Percentiles rank a stretch among this genome's conserved stretches.
These are phyloP conservation scores for Mycosphaerella sp. DNA, from an alignment of 2,329 filamentous ascomycete species.

Conservation along the genomic window DNA sequence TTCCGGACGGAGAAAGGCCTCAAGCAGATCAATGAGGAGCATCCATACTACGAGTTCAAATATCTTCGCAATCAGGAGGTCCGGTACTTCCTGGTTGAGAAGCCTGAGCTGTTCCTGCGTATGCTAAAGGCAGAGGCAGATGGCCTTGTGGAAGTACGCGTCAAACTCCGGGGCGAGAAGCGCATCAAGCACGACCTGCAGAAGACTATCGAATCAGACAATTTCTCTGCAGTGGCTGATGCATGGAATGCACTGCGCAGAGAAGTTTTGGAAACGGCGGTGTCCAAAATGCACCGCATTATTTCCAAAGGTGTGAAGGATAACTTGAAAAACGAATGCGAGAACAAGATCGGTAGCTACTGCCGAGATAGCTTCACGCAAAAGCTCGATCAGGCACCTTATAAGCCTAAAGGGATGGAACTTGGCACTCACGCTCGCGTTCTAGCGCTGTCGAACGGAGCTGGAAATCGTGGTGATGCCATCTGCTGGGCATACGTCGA, in stretches of 20 bases:
- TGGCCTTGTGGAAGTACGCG: constrained; percentile 77
- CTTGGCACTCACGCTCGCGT: constrained; percentile 83
- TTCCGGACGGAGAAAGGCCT: constrained; percentile 89
- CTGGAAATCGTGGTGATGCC: constrained; percentile 70
- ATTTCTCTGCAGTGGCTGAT: constrained; percentile 89
- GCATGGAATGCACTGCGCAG: constrained; percentile 87
- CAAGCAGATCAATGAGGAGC: constrained; percentile 86
- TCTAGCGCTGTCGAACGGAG: constrained; percentile 78
- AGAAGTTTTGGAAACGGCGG: constrained; percentile 74
- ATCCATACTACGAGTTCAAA: constrained; percentile 97
- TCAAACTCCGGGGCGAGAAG: constrained; percentile 68
- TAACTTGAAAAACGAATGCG: constrained; percentile 84
- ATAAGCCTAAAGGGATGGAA: constrained; percentile 88
- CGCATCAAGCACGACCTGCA: constrained; percentile 72
- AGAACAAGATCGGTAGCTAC: constrained; percentile 80
- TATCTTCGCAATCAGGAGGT: constrained; percentile 81
- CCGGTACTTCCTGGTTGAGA: constrained; percentile 63
- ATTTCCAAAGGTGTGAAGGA: constrained; percentile 94
- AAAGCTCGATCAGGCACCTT: constrained; percentile 90
- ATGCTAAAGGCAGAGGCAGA: constrained; percentile 98
- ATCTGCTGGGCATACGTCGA: constrained; percentile 90
- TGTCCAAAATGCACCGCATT: constrained; percentile 72
- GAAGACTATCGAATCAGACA: constrained; percentile 84
- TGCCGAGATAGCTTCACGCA: constrained; percentile 85
- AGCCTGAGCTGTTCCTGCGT: constrained; percentile 85